Conservation (phyloP, 1,284 basidiomycete species). For the Mycena citricolor region DNA sequence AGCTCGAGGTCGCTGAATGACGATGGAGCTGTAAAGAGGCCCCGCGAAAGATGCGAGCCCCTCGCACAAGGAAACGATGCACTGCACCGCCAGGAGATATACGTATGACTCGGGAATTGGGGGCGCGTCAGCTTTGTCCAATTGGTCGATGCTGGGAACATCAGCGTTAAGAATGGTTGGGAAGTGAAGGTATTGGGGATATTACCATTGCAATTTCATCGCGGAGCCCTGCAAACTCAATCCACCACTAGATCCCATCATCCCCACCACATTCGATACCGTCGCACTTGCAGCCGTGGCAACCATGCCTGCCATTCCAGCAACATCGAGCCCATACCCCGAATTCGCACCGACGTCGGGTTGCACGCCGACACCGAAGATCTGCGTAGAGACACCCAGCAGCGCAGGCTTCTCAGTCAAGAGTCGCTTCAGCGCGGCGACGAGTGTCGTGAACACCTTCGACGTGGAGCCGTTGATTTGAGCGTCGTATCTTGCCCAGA, state of each 20-base stretch:
- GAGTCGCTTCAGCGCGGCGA: slow-evolving; percentile 79
- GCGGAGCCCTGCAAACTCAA: slow-evolving; percentile 70
- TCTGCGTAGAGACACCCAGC: slow-evolving; percentile 77
- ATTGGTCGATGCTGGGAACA: slow-evolving; percentile 80
- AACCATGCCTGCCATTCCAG: slow-evolving; percentile 80
- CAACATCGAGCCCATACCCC: slow-evolving; percentile 57
- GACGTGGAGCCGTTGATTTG: slow-evolving; percentile 44
- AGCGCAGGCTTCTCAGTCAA: slow-evolving; percentile 85
- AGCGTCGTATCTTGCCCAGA: slow-evolving; percentile 83
- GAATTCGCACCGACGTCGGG: slow-evolving; percentile 38
- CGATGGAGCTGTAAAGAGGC: slow-evolving; percentile 67
- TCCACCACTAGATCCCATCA: slow-evolving; percentile 60
- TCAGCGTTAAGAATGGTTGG: not conserved
- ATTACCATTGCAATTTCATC: slow-evolving; percentile 86
- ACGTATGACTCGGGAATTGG: slow-evolving; percentile 90
- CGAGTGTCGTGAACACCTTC: slow-evolving; percentile 77
- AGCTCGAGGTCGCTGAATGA: slow-evolving; percentile 62
- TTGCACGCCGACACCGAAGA: slow-evolving; percentile 72
- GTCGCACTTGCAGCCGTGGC: slow-evolving; percentile 82
- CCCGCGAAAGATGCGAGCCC: slow-evolving; percentile 78
- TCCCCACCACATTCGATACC: slow-evolving; percentile 70
- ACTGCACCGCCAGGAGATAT: slow-evolving; percentile 89
- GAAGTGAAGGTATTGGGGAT: slow-evolving; percentile 7
- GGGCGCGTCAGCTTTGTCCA: slow-evolving; percentile 95
- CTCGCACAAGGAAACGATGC: slow-evolving; percentile 84